phyloP scores from a whole-genome alignment of 352 stramenopile genomes.

The Elongisporangium undulatum region DNA sequence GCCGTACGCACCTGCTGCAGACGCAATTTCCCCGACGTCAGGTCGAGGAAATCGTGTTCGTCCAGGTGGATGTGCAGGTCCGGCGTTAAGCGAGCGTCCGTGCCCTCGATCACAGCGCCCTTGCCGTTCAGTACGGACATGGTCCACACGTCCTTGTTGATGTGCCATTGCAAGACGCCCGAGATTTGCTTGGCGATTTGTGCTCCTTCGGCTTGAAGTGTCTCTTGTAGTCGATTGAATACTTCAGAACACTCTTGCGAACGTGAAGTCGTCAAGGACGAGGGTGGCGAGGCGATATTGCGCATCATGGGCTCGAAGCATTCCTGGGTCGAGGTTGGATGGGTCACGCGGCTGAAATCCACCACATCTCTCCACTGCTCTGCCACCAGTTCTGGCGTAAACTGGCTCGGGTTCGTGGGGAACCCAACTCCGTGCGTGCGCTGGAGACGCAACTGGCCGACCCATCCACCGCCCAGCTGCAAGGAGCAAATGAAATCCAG shows the following conservation, averaged over 20 bases:
- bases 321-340: conserved; percentile 64
- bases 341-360: conserved; percentile 62
- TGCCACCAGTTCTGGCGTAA: conserved; percentile 59
- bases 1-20: conserved; percentile 42
- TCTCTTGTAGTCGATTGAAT: conserved; percentile 44
- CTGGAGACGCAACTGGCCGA: conserved; percentile 58
- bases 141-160: conserved; percentile 69
- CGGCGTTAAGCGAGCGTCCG: conserved; percentile 35
- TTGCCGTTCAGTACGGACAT: conserved; percentile 54
- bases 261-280: conserved; percentile 47
- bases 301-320: conserved; percentile 76
- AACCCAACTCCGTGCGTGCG: conserved; percentile 69
- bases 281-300: conserved; percentile 47
- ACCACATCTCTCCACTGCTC: conserved; percentile 63
- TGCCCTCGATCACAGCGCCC: conserved; percentile 37
- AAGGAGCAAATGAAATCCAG: not conserved
- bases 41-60: conserved; percentile 61
- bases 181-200: conserved; percentile 55
- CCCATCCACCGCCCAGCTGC: conserved; percentile 53
- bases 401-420: conserved; percentile 44
- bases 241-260: conserved; percentile 53
- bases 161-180: conserved; percentile 61
- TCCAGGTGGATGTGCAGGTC: conserved; percentile 64
- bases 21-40: conserved; percentile 50
- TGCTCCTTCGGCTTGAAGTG: conserved; percentile 32